These are phyloP conservation scores for Ogataea nonfermentans DNA, from an alignment of 805 yeast genomes.

Conservation along the genomic window DNA sequence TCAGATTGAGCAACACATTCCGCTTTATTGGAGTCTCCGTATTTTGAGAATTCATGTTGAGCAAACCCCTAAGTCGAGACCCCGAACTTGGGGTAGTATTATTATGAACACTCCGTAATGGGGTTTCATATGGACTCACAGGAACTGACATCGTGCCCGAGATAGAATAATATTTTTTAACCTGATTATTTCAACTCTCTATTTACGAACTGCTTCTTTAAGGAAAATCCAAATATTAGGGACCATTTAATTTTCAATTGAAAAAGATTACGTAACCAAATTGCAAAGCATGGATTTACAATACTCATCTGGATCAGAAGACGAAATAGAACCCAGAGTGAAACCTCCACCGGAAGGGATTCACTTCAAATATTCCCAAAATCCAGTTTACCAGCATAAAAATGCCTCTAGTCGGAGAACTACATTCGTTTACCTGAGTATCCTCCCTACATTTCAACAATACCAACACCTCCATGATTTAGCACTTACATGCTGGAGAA, in stretches of 20 bases:
- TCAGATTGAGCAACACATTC: slow-evolving; percentile 8
- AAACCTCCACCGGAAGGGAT: slow-evolving; percentile 11
- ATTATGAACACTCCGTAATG: not conserved
- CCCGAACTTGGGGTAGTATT: slow-evolving; percentile 12
- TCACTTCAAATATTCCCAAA: slow-evolving; percentile 12
- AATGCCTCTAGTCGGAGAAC: slow-evolving; percentile 1
- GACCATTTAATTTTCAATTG: not conserved
- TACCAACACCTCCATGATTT: not conserved
- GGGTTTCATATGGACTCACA: slow-evolving; percentile 2
- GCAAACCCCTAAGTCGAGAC: slow-evolving; percentile 8
- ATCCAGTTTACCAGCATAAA: slow-evolving; percentile 4
- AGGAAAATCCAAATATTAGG: slow-evolving; percentile 5
- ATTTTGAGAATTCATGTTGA: slow-evolving; percentile 5
- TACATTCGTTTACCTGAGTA: slow-evolving; percentile 9
- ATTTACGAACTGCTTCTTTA: slow-evolving; percentile 7
- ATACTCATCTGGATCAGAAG: slow-evolving; percentile 11
- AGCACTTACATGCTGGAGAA: slow-evolving; percentile 7
- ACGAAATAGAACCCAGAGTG: slow-evolving; percentile 1
- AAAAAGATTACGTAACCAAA: not conserved
- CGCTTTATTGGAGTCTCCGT: slow-evolving; percentile 14
- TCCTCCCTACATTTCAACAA: slow-evolving; percentile 6
- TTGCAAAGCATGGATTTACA: slow-evolving; percentile 9
- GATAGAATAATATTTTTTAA: not conserved
- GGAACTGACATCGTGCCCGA: not conserved
- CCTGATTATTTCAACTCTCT: not conserved